These are phyloP conservation scores for Neurospora tetraspora DNA, from an alignment of 495 filamentous ascomycete species.

Conservation along the genomic window DNA sequence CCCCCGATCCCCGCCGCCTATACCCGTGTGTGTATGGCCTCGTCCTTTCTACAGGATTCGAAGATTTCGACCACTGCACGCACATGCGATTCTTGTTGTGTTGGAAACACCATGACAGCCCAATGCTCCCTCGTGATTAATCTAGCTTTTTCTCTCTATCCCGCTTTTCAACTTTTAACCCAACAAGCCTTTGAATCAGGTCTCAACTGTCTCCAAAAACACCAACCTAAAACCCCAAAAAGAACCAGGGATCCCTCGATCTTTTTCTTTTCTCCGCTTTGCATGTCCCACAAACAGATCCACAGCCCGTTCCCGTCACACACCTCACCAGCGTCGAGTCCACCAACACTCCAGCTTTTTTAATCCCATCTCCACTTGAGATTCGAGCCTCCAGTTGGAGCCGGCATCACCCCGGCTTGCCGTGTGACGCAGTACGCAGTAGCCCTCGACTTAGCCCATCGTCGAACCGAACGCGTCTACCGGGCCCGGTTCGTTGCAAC, in stretches of 20 bases:
- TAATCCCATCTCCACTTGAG: background rate
- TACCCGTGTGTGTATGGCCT: background rate
- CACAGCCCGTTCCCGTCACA: background rate
- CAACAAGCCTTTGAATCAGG: background rate
- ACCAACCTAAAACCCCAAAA: background rate
- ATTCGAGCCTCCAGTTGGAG: background rate
- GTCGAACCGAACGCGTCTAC: background rate
- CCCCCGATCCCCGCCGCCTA: background rate
- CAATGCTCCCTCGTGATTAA: background rate
- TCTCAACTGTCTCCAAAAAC: background rate
- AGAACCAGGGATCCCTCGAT: background rate
- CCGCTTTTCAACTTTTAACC: background rate
- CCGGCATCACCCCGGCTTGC: background rate
- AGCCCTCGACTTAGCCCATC: background rate
- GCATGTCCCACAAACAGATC: background rate
- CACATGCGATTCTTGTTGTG: background rate
- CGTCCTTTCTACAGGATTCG: background rate
- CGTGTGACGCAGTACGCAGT: background rate
- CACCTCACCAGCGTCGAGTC: background rate
- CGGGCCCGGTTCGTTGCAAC: background rate
- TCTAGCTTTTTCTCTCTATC: background rate
- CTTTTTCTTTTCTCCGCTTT: background rate
- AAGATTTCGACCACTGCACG: background rate
- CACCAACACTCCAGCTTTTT: background rate
- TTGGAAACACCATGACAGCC: background rate